Base-by-base conservation (phyloP, 2,329 filamentous ascomycete genomes). In the Epichloe gansuensis region DNA sequence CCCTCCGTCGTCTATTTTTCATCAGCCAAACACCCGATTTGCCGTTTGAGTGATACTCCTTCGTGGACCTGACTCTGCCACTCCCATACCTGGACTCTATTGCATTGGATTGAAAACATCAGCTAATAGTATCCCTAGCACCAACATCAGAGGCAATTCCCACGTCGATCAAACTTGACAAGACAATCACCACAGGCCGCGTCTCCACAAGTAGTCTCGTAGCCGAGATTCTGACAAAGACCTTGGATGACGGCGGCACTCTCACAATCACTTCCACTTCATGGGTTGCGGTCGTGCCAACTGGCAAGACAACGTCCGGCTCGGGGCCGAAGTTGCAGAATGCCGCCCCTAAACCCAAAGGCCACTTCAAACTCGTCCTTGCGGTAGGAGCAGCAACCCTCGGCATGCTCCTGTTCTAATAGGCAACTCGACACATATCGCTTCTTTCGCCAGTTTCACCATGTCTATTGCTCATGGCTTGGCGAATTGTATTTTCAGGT, bases 241-340 rank as follows among this genome's bases (percentile, higher is more conserved):
- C 74, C 6, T 62, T 71, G 38, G 58, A 65, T 12, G 64, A 75
- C 48, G 76, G 76, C 28, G 69, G 67, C 35, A 65, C 73, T 51
- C 69, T 70, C 3, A 68, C 72, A 12, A 63, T 77, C 48, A 77
- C 75, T 11, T 69, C 69, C n/a, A 78, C 75, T 1, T 75, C 74
- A 0, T 74, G 67, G 60, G 75, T 78, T 3, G 69, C 67, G 23
- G 70, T 73, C 41, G 65, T 70, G 11, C 69, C 72, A 1, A 64
- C 67, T 1, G 57, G 61, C 23, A 57, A 63, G 34, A 52, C 65
- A 9, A 62, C 63, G n/a, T 55, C 56, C 23, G 53, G 59, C 53
- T 58, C 58, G 51, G 60, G 62, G 42, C 65, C 69, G 38, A 63
- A 61, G 34, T 61, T 74, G 34, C 71, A 74, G 57, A 70, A 69